Evolutionary conservation across 2,329 filamentous ascomycete species (phyloP).

Genomic region (Colletotrichum costaricense): DNA sequence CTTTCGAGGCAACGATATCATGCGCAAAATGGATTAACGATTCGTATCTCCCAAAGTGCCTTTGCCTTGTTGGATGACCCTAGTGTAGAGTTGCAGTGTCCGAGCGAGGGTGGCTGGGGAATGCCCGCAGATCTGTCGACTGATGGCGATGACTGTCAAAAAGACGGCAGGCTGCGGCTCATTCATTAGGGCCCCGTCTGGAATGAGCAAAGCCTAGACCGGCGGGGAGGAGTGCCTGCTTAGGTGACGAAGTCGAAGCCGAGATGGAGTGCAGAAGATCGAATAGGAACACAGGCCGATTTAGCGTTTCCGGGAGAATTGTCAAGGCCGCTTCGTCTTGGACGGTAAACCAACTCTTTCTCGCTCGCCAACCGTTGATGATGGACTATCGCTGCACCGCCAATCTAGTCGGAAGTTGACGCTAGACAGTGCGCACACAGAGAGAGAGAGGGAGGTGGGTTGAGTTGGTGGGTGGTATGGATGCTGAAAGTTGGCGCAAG

Average conservation of each 20-base stretch:
- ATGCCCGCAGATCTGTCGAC: slow-evolving; percentile 25
- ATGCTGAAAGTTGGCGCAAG: slow-evolving; percentile 6
- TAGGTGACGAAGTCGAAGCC: not conserved
- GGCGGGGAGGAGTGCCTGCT: not conserved
- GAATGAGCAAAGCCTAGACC: not conserved
- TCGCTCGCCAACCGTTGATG: not conserved
- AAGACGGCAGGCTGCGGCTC: slow-evolving; percentile 11
- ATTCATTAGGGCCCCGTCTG: not conserved
- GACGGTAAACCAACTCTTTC: not conserved
- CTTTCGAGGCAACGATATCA: slow-evolving; percentile 2
- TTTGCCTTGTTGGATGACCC: slow-evolving; percentile 13
- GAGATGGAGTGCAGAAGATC: not conserved
- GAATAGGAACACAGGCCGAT: not conserved
- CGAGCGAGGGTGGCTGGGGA: slow-evolving; percentile 27
- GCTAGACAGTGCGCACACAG: not conserved
- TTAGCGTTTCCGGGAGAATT: slow-evolving; percentile 2
- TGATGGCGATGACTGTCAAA: slow-evolving; percentile 21
- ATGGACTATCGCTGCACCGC: slow-evolving; percentile 14
- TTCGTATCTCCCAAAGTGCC: slow-evolving; percentile 5
- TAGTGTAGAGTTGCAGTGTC: slow-evolving; percentile 19
- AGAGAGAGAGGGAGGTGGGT: not conserved
- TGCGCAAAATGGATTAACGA: slow-evolving; percentile 6
- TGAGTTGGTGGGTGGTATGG: slow-evolving; percentile 7
- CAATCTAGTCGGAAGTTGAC: slow-evolving; percentile 10
- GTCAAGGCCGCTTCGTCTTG: not conserved